Evolutionary conservation across 441 rosid species (phyloP), one percentile per base, ranked within the genome.

Genomic region (Syzygium syzygioides): DNA sequence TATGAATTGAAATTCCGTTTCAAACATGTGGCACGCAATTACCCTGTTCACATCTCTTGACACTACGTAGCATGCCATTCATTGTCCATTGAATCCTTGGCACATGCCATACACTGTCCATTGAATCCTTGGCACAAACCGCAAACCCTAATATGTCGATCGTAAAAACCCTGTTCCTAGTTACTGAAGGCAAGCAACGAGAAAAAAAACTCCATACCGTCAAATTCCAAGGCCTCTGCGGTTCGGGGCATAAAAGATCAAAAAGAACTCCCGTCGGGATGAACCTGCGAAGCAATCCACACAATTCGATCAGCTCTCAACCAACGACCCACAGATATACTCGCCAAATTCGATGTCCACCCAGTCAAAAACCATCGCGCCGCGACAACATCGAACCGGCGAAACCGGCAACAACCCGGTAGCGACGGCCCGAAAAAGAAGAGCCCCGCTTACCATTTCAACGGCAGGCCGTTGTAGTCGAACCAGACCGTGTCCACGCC

Each of bases 181-280:
- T 54, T 53, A 50, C 88, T 13, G 12, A 86, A 64, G 26, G 66
- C 30, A 57, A 79, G 89, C 14, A 41, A 41, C 28, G 57, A 57
- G n/a, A 68, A 55, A 34, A 71, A 86, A 34, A 41, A 87, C 18
- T 85, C 53, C 8, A 85, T 92, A 98, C 99, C 88, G 99, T 96
- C 90, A 98, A 92, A 92, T 96, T 96, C 99, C 99, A 96, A 85
- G 99, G 99, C 90, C 99, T 91, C 93, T 95, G 96, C 1, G 98
- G 99, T 90, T 96, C 96, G 4, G 96, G 91, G 50, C 98, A 96
- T 4, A 96, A 91, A 93, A 96, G 98, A 92, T 98, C 99, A 88
- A 96, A 98, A 76, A 98, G 98, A 89, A 95, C 97, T 34, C 99
- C 99, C 14, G 98, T 96, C 3, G 99, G 99, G 88, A 95, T 94